Base-by-base conservation (phyloP, 2,329 filamentous ascomycete species). In the Fusarium stilboides region DNA sequence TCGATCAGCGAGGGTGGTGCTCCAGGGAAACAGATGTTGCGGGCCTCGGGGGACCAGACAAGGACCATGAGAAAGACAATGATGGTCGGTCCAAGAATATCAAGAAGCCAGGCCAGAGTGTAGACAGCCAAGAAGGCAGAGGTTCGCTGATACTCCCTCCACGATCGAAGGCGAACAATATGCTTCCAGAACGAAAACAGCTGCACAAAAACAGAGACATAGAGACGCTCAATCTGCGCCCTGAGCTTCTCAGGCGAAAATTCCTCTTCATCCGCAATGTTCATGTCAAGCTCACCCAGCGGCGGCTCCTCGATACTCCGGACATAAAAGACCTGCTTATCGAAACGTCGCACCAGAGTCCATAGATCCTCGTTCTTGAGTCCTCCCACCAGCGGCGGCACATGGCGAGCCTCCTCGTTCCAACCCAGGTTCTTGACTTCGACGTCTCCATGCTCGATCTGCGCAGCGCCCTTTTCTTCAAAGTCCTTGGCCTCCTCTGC, bases 241-340 rank as follows among this genome's bases (percentile, higher is more conserved):
- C 93, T 86, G 44, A 97, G 82, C 80, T 96, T 96, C 74, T 96
- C 93, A 0, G 93, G 93, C 0, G 91, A 93, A 77, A 96, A 96
- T 59, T 94, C 91, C 70, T 96, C 93, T 55, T 95, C 90, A 39
- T 94, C 91, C 6, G 92, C 90, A 57, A 93, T 91, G 71, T 94
- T 93, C 61, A 97, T 85, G 77, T 97, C 93, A 37, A 97, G 81
- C 15, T 89, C 88, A 8, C 91, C 92, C 2, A 91, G 85, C 1
- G 80, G 80, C 0, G 74, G 61, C 37, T 79, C 73, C 1, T 78
- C 71, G 10, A 90, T 87, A 28, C 91, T 88, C 76, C 92, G 93
- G 71, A 96, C 91, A 79, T 87, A 82, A 67, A 88, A 88, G 53
- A 87, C 80, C 79, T 88, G 86, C 83, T 93, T 93, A 77, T 94